Evolutionary conservation across 805 yeast species (phyloP), one percentile per base, ranked within the genome.

Genomic region (Pichia sporocuriosa): DNA sequence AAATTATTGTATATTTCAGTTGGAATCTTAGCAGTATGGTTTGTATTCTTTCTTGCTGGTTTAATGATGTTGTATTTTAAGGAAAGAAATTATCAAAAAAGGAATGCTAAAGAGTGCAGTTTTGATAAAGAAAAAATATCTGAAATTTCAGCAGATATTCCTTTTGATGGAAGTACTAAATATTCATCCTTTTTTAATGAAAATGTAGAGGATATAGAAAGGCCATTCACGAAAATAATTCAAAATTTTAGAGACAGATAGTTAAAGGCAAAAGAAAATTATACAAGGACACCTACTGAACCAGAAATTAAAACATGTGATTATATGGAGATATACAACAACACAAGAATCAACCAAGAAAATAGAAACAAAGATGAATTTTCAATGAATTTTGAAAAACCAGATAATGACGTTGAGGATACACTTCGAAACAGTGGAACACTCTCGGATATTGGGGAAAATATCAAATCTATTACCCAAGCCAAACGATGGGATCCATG

Each of bases 1-100:
- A 42, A 62, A 16, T 85, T 80, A 53, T 55, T 77, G 4, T 64
- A 62, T 39, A 62, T 81, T 2, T 65, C 80, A 0, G 26, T 67
- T 4, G 63, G 57, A 0, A 52, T 81, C 0, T 36, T 79, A 1
- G 66, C 60, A 0, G 24, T 74, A 1, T 81, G 84, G 83, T 1
- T 66, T 0, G 5, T 69, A 0, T 77, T 75, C 47, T 35, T 74
- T 7, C 3, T 50, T 6, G 20, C 52, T 3, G 59, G 54, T 9
- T 15, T 49, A 15, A 6, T 44, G 0, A 43, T 59, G 4, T 20
- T 54, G 2, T 13, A 41, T 9, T 6, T 46, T 10, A 37, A 50
- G 43, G 46, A 45, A 39, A 2, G 15, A 10, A 38, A 35, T 13
- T 10, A 12, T 13, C 12, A 10, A 21, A 20, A 19, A 25, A 32